Conservation (phyloP, 345 rosid species). For the Laguncularia racemosa region DNA sequence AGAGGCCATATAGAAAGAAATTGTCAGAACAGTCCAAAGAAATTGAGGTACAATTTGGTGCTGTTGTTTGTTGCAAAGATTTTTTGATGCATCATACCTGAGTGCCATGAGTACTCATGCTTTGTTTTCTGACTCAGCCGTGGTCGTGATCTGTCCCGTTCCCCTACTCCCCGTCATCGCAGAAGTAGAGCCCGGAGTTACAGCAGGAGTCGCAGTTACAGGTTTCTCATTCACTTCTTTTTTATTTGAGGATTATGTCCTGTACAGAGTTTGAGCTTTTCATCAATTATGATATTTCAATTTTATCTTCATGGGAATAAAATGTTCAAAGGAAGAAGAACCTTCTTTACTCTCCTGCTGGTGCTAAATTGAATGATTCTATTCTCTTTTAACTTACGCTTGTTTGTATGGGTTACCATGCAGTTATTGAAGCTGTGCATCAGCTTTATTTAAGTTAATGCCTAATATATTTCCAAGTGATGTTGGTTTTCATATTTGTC, state of each 20-base stretch:
- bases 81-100: neutral
- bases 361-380: too few species aligned
- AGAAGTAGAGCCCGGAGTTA: conserved; percentile 86
- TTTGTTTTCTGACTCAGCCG: conserved; percentile 18
- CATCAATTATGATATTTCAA: neutral
- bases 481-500: too few species aligned
- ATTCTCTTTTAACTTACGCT: too few species aligned
- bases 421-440: too few species aligned
- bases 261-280: neutral
- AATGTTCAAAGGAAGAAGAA: too few species aligned
- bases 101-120: neutral
- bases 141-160: conserved; percentile 62
- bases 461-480: too few species aligned
- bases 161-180: conserved; percentile 76
- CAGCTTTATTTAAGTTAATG: too few species aligned
- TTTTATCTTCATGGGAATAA: neutral
- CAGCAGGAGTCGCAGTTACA: conserved; percentile 82
- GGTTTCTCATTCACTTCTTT: conserved; percentile 16
- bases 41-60: conserved; percentile 34
- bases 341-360: too few species aligned
- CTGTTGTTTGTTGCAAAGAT: neutral
- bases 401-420: too few species aligned
- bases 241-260: neutral
- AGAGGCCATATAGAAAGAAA: conserved; percentile 90
- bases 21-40: conserved; percentile 91